Conservation (phyloP, 164 flowering plant genomes). For the Piper betle region DNA sequence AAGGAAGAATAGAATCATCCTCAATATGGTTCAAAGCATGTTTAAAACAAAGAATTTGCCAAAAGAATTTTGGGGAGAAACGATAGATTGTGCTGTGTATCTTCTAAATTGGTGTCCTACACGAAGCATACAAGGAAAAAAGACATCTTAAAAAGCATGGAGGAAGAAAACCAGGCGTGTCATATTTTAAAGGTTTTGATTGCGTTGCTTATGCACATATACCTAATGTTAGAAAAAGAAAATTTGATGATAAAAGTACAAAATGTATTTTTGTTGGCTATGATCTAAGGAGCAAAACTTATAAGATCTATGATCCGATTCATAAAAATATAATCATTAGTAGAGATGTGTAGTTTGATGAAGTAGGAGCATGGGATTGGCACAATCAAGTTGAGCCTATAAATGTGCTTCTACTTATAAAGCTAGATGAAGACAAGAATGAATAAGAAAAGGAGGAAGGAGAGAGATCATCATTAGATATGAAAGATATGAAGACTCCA, state of each 20-base stretch:
- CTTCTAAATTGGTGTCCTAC: background rate
- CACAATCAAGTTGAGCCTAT: too few species aligned
- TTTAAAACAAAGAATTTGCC: background rate
- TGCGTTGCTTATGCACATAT: background rate
- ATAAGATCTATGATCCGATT: background rate
- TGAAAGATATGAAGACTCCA: too few species aligned
- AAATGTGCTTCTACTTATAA: too few species aligned
- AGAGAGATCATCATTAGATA: too few species aligned
- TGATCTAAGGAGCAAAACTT: background rate
- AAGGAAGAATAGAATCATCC: background rate
- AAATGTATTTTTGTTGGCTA: background rate
- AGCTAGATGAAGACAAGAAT: too few species aligned
- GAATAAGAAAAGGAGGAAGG: too few species aligned
- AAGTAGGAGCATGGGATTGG: too few species aligned
- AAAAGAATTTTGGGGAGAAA: background rate
- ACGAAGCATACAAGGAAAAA: background rate
- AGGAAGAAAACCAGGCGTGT: background rate
- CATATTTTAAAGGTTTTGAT: background rate
- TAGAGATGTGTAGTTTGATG: background rate
- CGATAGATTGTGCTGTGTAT: background rate
- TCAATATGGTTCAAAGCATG: background rate
- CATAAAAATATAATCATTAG: background rate
- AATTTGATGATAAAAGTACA: background rate
- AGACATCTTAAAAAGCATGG: background rate
- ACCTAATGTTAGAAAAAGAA: background rate